Conservation (phyloP, 2,329 filamentous ascomycete species). For the Xylaria polymorpha region DNA sequence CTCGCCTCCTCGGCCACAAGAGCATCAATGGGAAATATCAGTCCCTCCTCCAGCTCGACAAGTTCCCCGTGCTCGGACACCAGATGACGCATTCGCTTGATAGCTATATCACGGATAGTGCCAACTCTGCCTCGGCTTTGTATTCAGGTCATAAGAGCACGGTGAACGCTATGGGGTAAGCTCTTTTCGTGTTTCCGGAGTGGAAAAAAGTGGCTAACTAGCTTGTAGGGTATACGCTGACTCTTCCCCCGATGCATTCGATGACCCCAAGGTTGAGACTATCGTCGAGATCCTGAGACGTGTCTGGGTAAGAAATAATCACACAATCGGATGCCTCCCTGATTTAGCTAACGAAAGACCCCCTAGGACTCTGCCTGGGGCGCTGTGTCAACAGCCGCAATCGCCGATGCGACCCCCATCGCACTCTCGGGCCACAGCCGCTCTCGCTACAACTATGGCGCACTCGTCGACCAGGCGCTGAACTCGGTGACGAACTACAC, state of each 20-base stretch:
- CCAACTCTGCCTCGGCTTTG: slow-evolving; percentile 84
- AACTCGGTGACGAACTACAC: slow-evolving; percentile 83
- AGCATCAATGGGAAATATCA: slow-evolving; percentile 87
- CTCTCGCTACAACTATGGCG: slow-evolving; percentile 73
- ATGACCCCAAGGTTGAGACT: slow-evolving; percentile 88
- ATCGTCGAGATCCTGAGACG: slow-evolving; percentile 82
- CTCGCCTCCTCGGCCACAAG: slow-evolving; percentile 83
- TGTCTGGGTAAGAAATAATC: slow-evolving; percentile 61
- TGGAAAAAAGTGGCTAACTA: slow-evolving; percentile 8
- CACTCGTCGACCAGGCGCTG: slow-evolving; percentile 80
- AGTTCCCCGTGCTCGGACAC: slow-evolving; percentile 87
- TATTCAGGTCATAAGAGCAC: slow-evolving; percentile 87
- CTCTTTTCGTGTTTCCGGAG: neutral
- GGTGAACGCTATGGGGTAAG: slow-evolving; percentile 80
- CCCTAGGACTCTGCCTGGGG: slow-evolving; percentile 65
- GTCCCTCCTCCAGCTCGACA: slow-evolving; percentile 78
- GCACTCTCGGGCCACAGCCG: slow-evolving; percentile 79
- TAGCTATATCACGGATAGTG: slow-evolving; percentile 86
- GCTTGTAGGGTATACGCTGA: slow-evolving; percentile 74
- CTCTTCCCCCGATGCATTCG: slow-evolving; percentile 76
- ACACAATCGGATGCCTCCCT: neutral
- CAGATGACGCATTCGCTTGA: slow-evolving; percentile 92
- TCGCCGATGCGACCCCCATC: slow-evolving; percentile 85
- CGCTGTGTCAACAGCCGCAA: slow-evolving; percentile 81
- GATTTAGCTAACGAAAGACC: slow-evolving; percentile 4